Conservation (phyloP, 805 yeast genomes). For the Scheffersomyces stipitis region DNA sequence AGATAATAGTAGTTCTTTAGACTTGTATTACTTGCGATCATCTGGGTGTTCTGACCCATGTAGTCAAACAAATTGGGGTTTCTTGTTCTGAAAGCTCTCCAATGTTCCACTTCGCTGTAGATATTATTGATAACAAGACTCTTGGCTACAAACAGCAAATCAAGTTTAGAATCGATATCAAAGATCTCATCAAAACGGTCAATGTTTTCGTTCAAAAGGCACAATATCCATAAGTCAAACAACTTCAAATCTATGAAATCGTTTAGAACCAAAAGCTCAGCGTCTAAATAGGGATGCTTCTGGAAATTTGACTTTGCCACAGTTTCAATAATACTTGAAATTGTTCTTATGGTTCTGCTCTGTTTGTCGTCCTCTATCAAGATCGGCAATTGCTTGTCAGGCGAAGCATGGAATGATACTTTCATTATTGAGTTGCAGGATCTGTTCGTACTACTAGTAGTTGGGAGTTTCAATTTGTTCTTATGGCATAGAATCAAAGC, state of each 20-base stretch:
- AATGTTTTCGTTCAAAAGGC: slow-evolving; percentile 20
- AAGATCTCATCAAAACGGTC: slow-evolving; percentile 11
- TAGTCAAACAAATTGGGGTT: slow-evolving; percentile 23
- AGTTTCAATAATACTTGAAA: slow-evolving; percentile 5
- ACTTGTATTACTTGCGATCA: too few species aligned
- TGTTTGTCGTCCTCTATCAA: slow-evolving; percentile 47
- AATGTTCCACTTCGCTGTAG: slow-evolving; percentile 18
- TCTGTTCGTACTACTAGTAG: slow-evolving; percentile 5
- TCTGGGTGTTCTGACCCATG: neutral
- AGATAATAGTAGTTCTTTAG: slow-evolving; percentile 4
- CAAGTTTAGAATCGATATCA: slow-evolving; percentile 9
- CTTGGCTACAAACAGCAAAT: neutral
- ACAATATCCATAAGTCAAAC: slow-evolving; percentile 50
- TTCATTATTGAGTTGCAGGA: slow-evolving; percentile 37
- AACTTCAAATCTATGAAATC: slow-evolving; percentile 47
- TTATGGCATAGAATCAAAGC: slow-evolving; percentile 48
- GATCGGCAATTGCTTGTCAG: slow-evolving; percentile 52
- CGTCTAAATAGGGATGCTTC: neutral
- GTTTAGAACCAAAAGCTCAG: slow-evolving; percentile 5
- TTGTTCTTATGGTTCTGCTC: slow-evolving; percentile 1
- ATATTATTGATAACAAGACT: slow-evolving; percentile 13
- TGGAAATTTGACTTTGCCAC: slow-evolving; percentile 8
- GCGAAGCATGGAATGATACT: slow-evolving; percentile 50
- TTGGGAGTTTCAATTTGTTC: slow-evolving; percentile 44
- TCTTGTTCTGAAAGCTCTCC: slow-evolving; percentile 28